These are phyloP conservation scores for Aspergillus pseudoviridinutans DNA, from an alignment of 2,329 filamentous ascomycete species.

Conservation along the genomic window DNA sequence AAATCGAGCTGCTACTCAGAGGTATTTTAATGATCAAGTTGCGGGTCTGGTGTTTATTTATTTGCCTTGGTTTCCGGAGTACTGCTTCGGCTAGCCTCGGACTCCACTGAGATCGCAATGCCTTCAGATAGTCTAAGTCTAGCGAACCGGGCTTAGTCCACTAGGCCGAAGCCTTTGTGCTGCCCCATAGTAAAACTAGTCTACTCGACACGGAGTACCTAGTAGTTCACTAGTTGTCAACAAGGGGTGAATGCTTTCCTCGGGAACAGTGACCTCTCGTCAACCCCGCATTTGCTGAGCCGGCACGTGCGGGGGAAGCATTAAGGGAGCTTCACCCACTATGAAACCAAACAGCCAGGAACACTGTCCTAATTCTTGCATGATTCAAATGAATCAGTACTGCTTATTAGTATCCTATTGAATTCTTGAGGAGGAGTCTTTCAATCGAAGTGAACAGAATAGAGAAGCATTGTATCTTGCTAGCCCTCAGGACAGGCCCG, in stretches of 20 bases:
- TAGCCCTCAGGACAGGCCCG: background rate
- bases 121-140: background rate
- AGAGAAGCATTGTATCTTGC: background rate
- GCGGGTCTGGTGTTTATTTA: too few relatives aligned
- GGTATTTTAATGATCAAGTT: background rate
- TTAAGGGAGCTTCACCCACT: background rate
- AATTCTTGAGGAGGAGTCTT: background rate
- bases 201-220: too few relatives aligned
- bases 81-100: background rate
- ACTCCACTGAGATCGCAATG: background rate
- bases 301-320: conserved; percentile 7
- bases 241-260: background rate
- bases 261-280: background rate
- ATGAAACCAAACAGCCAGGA: background rate
- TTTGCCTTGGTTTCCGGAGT: background rate
- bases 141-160: too few relatives aligned
- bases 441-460: background rate
- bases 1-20: too few relatives aligned
- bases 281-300: conserved; percentile 4
- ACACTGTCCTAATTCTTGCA: background rate
- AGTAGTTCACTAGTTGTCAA: too few relatives aligned
- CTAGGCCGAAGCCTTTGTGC: too few relatives aligned
- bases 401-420: background rate
- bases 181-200: too few relatives aligned
- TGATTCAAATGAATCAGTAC: background rate